Evolutionary conservation across 2,329 filamentous ascomycete genomes (phyloP), one percentile per base, ranked within the genome.

Genomic region (Gremmenia infestans): DNA sequence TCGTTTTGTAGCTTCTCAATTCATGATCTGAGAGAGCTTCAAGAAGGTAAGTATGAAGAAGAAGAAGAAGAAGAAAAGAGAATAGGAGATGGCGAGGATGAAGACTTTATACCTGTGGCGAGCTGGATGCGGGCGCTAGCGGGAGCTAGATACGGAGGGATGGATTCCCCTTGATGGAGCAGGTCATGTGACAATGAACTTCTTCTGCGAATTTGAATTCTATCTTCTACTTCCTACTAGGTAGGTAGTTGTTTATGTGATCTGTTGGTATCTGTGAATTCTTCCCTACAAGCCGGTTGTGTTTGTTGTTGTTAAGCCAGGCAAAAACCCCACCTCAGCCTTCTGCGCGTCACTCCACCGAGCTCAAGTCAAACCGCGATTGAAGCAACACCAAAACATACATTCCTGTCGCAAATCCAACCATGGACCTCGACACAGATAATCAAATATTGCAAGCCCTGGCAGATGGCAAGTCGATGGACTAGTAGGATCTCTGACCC

Each of bases 341-440:
- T 50, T 40, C 35, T 22, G 36, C 35, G 47, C 47, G 47, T 48
- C 47, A 40, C 28, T 32, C 28, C 15, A 22, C 25, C n/a, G 28
- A 36, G 14, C 12, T 25, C 42, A 32, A 32, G 28, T 32, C 14
- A 36, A 40, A 45, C 39, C 37, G 46, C 46, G 47, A n/a, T 45
- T 12, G 19, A 45, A 45, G 15, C 43, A 54, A 42, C 48, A n/a
- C 15, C 45, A 50, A 51, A 52, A 55, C 32, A 35, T 64, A 49
- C 51, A 48, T 57, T 53, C 49, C 49, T 62, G 62, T 66, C 62
- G 63, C 65, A 66, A 66, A 55, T 51, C 35, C 42, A 60, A 73
- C 65, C 62, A 84, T 84, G 81, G 81, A 83, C 54, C 74, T 79
- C 37, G 81, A 84, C 59, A 72, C 70, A 46, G 80, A 80, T 60